Percentiles rank a stretch among this genome's conserved stretches.
phyloP scores from a whole-genome alignment of 208 protist species.

The Dictyostelium gargantuum region DNA sequence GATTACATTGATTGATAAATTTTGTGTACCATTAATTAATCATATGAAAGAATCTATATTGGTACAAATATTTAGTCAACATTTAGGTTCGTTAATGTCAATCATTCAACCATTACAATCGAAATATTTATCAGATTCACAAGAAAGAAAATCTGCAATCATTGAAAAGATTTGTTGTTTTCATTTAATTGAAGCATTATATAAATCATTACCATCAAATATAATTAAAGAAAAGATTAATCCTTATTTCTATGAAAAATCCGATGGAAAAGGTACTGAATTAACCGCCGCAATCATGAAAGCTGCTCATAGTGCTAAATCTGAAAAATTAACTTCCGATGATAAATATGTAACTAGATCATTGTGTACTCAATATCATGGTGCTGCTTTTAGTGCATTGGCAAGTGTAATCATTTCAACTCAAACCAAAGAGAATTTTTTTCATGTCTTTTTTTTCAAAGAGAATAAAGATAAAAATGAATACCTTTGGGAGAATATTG shows the following conservation, averaged over 20 bases:
- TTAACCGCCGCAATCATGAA: slow-evolving; percentile 88
- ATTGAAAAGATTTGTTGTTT: slow-evolving; percentile 85
- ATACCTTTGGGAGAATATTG: slow-evolving; percentile 86
- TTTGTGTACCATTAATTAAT: slow-evolving; percentile 62
- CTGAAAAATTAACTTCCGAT: slow-evolving; percentile 18
- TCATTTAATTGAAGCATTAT: slow-evolving; percentile 87
- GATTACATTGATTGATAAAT: slow-evolving; percentile 24
- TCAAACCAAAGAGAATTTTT: slow-evolving; percentile 88
- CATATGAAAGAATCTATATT: slow-evolving; percentile 12
- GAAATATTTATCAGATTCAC: not conserved
- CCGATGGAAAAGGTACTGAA: slow-evolving; percentile 85
- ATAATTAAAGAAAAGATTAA: slow-evolving; percentile 60
- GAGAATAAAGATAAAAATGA: slow-evolving; percentile 71
- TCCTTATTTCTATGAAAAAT: not conserved
- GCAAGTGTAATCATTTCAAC: slow-evolving; percentile 85
- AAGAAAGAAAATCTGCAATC: slow-evolving; percentile 61
- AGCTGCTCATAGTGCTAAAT: slow-evolving; percentile 73
- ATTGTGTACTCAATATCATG: slow-evolving; percentile 75
- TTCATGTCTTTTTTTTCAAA: slow-evolving; percentile 87
- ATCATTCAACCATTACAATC: slow-evolving; percentile 33
- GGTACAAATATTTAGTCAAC: not conserved
- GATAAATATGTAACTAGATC: slow-evolving; percentile 27
- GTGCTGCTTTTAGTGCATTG: slow-evolving; percentile 87
- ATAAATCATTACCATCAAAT: slow-evolving; percentile 65
- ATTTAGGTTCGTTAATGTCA: slow-evolving; percentile 3